Conservation (phyloP, 192 early-diverging fungal genomes). For the Paraglomus occultum region DNA sequence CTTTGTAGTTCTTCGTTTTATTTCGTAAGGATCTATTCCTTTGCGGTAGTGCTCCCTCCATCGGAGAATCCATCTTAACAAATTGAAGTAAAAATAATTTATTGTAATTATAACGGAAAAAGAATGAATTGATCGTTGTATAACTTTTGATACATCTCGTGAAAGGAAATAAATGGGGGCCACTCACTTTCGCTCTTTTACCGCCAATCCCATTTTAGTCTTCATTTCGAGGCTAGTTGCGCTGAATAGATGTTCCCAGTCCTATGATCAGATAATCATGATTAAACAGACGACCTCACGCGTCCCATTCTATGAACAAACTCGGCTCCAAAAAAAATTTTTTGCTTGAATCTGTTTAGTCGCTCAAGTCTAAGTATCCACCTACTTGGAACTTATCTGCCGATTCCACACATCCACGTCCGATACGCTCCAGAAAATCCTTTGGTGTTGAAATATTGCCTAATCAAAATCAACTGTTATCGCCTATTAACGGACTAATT, state of each 20-base stretch:
- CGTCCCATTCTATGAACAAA: no score
- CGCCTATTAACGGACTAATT: no score
- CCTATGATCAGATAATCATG: not conserved
- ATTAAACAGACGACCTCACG: no score
- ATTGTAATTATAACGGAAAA: no score
- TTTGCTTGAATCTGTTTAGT: no score
- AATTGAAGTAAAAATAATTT: not conserved
- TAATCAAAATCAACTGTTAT: not conserved
- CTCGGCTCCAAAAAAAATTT: no score
- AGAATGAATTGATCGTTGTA: no score
- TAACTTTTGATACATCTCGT: no score
- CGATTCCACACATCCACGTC: constrained; percentile 11
- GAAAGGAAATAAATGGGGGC: no score
- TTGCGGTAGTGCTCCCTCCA: constrained; percentile 20
- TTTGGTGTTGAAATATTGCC: not conserved
- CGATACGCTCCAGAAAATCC: constrained; percentile 8
- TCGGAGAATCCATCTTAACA: constrained; percentile 22
- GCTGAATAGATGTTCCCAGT: constrained; percentile 64
- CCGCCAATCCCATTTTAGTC: constrained; percentile 49
- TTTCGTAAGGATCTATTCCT: constrained; percentile 21
- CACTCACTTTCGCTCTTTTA: constrained; percentile 58
- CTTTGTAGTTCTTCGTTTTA: constrained; percentile 5
- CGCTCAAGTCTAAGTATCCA: no score
- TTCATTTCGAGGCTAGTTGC: constrained; percentile 53
- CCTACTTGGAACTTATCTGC: constrained; percentile 27